Conservation (phyloP, 192 early-diverging fungal genomes). For the Entophlyctis luteolus region DNA sequence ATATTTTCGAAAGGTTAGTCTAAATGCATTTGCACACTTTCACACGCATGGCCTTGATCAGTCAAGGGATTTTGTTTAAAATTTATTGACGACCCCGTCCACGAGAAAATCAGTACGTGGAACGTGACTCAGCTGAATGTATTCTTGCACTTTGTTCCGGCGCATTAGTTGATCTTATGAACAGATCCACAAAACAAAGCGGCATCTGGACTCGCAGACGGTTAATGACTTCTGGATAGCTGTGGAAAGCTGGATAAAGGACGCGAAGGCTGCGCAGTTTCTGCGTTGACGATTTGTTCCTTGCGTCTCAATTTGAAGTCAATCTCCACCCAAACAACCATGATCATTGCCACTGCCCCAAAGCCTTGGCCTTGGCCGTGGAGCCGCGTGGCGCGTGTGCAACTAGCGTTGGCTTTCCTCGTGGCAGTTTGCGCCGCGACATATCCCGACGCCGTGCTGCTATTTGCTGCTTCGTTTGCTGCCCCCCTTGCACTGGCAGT, state of each 20-base stretch:
- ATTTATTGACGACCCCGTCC: conserved; percentile 46
- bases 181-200: conserved; percentile 43
- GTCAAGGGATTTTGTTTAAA: conserved; percentile 53
- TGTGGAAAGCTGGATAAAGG: conserved; percentile 40
- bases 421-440: too few relatives aligned
- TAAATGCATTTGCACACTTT: neutral
- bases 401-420: too few relatives aligned
- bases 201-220: conserved; percentile 47
- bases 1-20: conserved; percentile 67
- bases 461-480: too few relatives aligned
- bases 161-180: neutral
- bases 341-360: too few relatives aligned
- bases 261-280: conserved; percentile 24
- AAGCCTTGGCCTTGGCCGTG: too few relatives aligned
- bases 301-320: too few relatives aligned
- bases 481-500: too few relatives aligned
- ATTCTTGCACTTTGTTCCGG: conserved; percentile 12
- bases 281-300: too few relatives aligned
- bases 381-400: too few relatives aligned
- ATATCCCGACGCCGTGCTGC: too few relatives aligned
- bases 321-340: too few relatives aligned
- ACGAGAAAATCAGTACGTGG: conserved; percentile 45
- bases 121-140: conserved; percentile 42
- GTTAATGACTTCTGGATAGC: conserved; percentile 54
- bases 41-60: neutral